These are phyloP conservation scores for Tephrocybe rancida DNA, from an alignment of 768 basidiomycete genomes.

Conservation along the genomic window DNA sequence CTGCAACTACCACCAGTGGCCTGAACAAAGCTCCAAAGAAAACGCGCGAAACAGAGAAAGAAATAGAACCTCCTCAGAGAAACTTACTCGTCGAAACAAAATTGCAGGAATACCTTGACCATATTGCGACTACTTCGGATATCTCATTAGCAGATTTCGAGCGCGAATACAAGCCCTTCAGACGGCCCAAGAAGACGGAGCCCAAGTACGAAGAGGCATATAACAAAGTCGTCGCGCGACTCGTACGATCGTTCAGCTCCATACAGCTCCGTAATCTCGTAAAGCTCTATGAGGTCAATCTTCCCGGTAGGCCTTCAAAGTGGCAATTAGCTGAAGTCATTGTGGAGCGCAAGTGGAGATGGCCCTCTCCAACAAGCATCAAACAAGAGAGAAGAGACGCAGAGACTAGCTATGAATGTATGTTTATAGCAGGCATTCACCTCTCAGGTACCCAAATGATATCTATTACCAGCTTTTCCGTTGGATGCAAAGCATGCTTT, in stretches of 20 bases:
- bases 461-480: slow-evolving; percentile 45
- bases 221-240: slow-evolving; percentile 47
- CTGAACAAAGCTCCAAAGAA: neutral
- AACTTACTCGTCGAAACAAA: slow-evolving; percentile 44
- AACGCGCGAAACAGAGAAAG: slow-evolving; percentile 5
- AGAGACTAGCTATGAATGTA: slow-evolving; percentile 49
- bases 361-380: slow-evolving; percentile 61
- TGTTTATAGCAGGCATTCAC: slow-evolving; percentile 22
- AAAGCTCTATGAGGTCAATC: slow-evolving; percentile 45
- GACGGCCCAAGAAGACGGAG: slow-evolving; percentile 28
- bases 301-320: slow-evolving; percentile 36
- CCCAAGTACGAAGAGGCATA: slow-evolving; percentile 56
- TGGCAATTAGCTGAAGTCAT: slow-evolving; percentile 48
- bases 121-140: slow-evolving; percentile 45
- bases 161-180: slow-evolving; percentile 47
- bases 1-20: neutral
- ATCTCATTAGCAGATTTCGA: slow-evolving; percentile 67
- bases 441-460: neutral
- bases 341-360: slow-evolving; percentile 68
- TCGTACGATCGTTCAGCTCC: slow-evolving; percentile 65
- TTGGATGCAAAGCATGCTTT: slow-evolving; percentile 65
- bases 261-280: slow-evolving; percentile 61
- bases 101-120: slow-evolving; percentile 59
- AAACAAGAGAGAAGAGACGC: slow-evolving; percentile 53
- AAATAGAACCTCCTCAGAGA: slow-evolving; percentile 4